A percentile compares a stretch with the other conserved stretches of the same genome.
Evolutionary conservation across 208 protist species (phyloP).

Genomic region (Acanthamoeba quina): DNA sequence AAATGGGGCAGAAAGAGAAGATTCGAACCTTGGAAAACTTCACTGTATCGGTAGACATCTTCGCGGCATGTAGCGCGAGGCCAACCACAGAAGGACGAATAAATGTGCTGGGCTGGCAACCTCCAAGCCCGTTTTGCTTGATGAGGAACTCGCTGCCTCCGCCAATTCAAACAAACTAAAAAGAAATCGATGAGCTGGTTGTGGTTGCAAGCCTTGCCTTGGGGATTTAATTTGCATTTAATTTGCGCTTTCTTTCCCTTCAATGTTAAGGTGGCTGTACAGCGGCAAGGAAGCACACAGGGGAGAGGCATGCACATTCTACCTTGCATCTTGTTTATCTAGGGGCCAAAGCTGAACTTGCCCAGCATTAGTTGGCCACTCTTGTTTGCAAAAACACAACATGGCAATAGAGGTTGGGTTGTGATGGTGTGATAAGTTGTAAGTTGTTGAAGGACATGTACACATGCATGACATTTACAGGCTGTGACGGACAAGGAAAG

Average conservation of each 20-base stretch:
- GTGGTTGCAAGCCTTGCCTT: too few relatives aligned
- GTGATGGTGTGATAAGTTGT: too few relatives aligned
- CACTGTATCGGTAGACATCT: neutral
- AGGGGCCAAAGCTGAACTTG: too few relatives aligned
- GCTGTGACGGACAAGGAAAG: neutral
- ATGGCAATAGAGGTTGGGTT: too few relatives aligned
- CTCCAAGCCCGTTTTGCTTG: too few relatives aligned
- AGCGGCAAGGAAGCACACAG: neutral
- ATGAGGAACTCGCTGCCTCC: too few relatives aligned
- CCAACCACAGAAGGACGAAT: neutral
- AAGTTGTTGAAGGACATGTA: neutral
- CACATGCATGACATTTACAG: constrained; percentile 44
- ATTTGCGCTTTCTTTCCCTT: neutral
- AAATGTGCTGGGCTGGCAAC: too few relatives aligned
- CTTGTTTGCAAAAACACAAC: too few relatives aligned
- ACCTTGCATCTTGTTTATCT: too few relatives aligned
- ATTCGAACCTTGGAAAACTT: constrained; percentile 48
- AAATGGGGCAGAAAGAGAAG: neutral
- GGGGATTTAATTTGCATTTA: neutral
- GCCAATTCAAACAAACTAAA: too few relatives aligned
- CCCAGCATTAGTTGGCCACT: too few relatives aligned
- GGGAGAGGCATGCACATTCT: neutral
- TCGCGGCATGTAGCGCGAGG: neutral
- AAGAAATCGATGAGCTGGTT: too few relatives aligned
- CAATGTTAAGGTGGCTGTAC: neutral